Evolutionary conservation across 2,329 filamentous ascomycete genomes (phyloP).

Genomic region (Hypoxylon sp.): DNA sequence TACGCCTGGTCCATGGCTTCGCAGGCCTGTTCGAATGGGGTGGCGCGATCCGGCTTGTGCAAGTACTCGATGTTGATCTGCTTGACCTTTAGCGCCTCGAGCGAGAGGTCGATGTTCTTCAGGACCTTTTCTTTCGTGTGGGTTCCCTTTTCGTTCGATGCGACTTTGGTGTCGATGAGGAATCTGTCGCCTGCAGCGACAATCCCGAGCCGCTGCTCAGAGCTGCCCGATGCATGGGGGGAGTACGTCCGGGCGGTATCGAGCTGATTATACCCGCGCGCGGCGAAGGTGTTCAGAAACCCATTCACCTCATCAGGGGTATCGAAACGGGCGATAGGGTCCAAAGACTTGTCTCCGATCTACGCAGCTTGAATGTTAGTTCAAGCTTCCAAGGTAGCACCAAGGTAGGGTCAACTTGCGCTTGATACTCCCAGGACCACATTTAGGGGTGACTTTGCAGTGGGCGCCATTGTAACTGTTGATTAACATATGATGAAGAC

Average conservation of each 20-base stretch:
- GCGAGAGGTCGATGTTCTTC: conserved; percentile 53
- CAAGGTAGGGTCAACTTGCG: not conserved
- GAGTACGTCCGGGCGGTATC: conserved; percentile 63
- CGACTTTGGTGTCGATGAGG: conserved; percentile 7
- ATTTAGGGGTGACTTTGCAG: not conserved
- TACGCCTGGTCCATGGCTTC: conserved; percentile 60
- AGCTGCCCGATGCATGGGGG: conserved; percentile 50
- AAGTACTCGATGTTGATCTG: conserved; percentile 42
- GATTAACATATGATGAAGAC: not conserved
- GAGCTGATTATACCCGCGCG: conserved; percentile 34
- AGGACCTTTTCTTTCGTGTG: not conserved
- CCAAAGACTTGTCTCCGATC: conserved; percentile 35
- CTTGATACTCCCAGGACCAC: conserved; percentile 1
- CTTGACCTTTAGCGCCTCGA: conserved; percentile 50
- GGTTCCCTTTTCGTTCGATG: not conserved
- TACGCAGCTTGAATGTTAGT: not conserved
- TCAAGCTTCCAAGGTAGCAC: not conserved
- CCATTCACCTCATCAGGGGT: conserved; percentile 32
- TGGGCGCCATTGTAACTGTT: conserved; percentile 4
- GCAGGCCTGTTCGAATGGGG: conserved; percentile 59
- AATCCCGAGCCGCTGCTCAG: conserved; percentile 44
- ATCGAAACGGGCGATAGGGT: conserved; percentile 37
- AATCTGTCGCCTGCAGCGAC: not conserved
- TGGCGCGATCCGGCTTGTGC: conserved; percentile 62
- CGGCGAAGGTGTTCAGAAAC: conserved; percentile 37